These are phyloP conservation scores for Dissoconium aciculare DNA, from an alignment of 2,329 filamentous ascomycete species.

Conservation along the genomic window DNA sequence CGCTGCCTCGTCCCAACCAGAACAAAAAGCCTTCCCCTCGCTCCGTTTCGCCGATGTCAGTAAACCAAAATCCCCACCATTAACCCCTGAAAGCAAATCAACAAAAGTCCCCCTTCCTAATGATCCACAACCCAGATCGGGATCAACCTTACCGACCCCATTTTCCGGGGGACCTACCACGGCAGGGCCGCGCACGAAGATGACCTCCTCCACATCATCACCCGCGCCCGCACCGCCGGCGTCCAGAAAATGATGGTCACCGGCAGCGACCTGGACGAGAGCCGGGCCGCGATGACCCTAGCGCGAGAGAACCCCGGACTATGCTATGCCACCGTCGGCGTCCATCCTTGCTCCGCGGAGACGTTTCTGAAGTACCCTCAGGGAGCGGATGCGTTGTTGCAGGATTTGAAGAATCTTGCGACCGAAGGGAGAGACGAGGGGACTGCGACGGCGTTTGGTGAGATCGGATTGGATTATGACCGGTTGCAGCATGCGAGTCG, in stretches of 20 bases:
- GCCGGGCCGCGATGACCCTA: conserved; percentile 57
- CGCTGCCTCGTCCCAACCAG: no score
- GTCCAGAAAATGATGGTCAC: conserved; percentile 87
- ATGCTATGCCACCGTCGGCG: conserved; percentile 81
- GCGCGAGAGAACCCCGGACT: conserved; percentile 59
- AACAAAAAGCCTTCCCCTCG: no score
- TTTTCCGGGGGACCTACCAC: conserved; percentile 74
- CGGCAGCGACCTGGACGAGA: conserved; percentile 71
- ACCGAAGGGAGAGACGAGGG: conserved; percentile 40
- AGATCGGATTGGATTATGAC: conserved; percentile 95
- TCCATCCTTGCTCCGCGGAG: conserved; percentile 79
- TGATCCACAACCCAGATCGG: no score
- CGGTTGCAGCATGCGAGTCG: conserved; percentile 68
- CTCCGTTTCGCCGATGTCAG: no score
- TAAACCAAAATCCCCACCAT: no score
- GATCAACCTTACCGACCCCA: conserved; percentile 88
- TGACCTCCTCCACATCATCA: conserved; percentile 62
- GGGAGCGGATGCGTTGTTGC: conserved; percentile 40
- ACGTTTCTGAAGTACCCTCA: conserved; percentile 54
- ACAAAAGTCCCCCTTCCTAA: no score
- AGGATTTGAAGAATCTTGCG: conserved; percentile 50
- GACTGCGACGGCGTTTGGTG: conserved; percentile 68
- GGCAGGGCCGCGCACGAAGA: conserved; percentile 60
- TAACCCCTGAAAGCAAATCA: no score
- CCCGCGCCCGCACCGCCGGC: conserved; percentile 60